These are phyloP conservation scores for Blastosporella zonata DNA, from an alignment of 1,284 basidiomycete species.

Conservation along the genomic window DNA sequence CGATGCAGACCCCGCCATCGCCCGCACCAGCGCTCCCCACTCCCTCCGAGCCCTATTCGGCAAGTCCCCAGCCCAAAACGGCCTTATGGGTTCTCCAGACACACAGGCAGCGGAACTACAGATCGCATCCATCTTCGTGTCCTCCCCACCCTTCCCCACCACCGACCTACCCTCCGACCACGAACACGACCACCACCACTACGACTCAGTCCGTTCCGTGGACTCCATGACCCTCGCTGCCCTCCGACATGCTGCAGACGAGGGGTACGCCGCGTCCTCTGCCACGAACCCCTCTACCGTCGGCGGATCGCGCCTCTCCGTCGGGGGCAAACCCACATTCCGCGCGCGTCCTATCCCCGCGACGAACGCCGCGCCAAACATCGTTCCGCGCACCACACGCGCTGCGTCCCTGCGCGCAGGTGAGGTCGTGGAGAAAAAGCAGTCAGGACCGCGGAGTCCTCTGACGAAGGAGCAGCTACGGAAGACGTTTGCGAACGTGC, in stretches of 20 bases:
- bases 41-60: slow-evolving; percentile 70
- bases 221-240: slow-evolving; percentile 45
- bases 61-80: slow-evolving; percentile 51
- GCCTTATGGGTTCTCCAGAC: slow-evolving; percentile 67
- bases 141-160: slow-evolving; percentile 72
- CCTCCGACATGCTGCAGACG: slow-evolving; percentile 38
- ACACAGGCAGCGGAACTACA: slow-evolving; percentile 66
- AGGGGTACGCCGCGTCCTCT: slow-evolving; percentile 41
- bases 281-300: slow-evolving; percentile 41
- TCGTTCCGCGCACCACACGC: slow-evolving; percentile 74
- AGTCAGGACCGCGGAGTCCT: slow-evolving; percentile 39
- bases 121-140: slow-evolving; percentile 71
- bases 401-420: slow-evolving; percentile 76
- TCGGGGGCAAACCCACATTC: slow-evolving; percentile 53
- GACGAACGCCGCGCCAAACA: slow-evolving; percentile 59
- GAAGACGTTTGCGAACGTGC: slow-evolving; percentile 69
- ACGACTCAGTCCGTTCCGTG: slow-evolving; percentile 43
- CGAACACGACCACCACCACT: slow-evolving; percentile 29
- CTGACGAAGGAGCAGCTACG: slow-evolving; percentile 57
- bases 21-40: slow-evolving; percentile 51
- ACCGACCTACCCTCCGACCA: slow-evolving; percentile 50
- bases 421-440: slow-evolving; percentile 35
- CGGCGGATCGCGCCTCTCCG: slow-evolving; percentile 32
- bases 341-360: slow-evolving; percentile 69
- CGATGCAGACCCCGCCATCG: slow-evolving; percentile 53